phyloP scores from a whole-genome alignment of 176 grass and related monocot genomes.

The Pontederia paniculata region DNA sequence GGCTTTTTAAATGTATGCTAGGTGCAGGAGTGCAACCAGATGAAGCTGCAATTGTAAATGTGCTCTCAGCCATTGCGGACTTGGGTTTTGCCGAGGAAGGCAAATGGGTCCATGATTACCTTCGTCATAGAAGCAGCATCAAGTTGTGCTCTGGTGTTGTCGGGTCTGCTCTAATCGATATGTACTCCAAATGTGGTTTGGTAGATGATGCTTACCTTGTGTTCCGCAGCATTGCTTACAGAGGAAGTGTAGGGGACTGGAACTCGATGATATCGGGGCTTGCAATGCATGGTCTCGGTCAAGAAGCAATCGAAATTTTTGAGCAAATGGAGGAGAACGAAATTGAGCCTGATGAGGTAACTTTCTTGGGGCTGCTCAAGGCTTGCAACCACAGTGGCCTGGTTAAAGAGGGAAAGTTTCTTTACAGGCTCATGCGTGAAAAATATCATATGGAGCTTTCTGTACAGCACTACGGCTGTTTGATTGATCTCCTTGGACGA shows the following conservation, averaged over 20 bases:
- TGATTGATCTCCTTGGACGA: conserved; percentile 6
- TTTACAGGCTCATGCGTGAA: background rate
- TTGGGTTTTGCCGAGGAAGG: background rate
- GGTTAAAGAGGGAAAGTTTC: background rate
- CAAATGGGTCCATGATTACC: conserved; percentile 2
- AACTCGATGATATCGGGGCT: background rate
- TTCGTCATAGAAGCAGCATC: background rate
- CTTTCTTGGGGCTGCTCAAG: background rate
- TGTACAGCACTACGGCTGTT: background rate
- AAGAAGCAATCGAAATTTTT: background rate
- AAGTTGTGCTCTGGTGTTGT: background rate
- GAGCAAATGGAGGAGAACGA: background rate
- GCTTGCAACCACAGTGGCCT: conserved; percentile 1
- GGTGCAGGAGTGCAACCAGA: background rate
- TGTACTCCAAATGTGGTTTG: background rate
- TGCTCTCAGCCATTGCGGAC: background rate
- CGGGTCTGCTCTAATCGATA: conserved; percentile 1
- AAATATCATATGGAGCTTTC: background rate
- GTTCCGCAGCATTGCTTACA: background rate
- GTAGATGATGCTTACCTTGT: background rate
- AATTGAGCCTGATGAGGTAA: background rate
- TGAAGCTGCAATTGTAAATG: background rate
- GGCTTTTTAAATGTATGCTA: background rate
- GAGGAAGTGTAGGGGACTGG: background rate
- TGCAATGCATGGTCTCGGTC: background rate